These are phyloP conservation scores for Auricularia auricula-judae DNA, from an alignment of 768 basidiomycete species.

Conservation along the genomic window DNA sequence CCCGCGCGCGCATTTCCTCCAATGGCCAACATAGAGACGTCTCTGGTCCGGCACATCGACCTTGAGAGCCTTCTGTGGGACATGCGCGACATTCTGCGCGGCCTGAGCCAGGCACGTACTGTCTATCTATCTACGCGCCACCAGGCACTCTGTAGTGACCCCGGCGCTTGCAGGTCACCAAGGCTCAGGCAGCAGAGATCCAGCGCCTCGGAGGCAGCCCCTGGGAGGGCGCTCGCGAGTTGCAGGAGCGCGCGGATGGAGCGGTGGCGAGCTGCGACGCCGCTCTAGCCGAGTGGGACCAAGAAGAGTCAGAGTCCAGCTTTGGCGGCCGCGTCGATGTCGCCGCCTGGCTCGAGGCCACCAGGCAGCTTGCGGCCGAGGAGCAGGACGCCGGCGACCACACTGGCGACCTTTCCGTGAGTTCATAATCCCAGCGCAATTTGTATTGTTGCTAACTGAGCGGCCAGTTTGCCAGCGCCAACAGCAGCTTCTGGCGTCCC, in stretches of 20 bases:
- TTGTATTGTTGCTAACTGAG: background rate
- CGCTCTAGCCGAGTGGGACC: background rate
- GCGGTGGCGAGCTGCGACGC: background rate
- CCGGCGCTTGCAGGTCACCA: background rate
- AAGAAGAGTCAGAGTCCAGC: background rate
- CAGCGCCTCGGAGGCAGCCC: background rate
- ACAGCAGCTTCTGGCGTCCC: background rate
- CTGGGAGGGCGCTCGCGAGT: conserved; percentile 1
- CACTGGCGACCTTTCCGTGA: background rate
- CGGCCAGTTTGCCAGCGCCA: background rate
- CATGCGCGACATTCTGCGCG: background rate
- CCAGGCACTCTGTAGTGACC: too few relatives aligned
- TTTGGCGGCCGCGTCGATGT: background rate
- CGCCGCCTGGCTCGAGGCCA: background rate
- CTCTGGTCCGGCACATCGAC: background rate
- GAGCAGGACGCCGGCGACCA: background rate
- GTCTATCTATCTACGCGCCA: too few relatives aligned
- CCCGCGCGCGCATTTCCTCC: background rate
- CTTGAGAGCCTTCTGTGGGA: background rate
- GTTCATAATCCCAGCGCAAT: background rate
- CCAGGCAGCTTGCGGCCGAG: background rate
- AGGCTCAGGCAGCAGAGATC: background rate
- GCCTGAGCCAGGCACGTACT: background rate
- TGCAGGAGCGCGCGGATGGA: conserved; percentile 1
- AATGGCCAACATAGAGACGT: background rate